Evolutionary conservation across 2,329 filamentous ascomycete species (phyloP), one percentile per base, ranked within the genome.

Genomic region (Ophiostoma sp.): DNA sequence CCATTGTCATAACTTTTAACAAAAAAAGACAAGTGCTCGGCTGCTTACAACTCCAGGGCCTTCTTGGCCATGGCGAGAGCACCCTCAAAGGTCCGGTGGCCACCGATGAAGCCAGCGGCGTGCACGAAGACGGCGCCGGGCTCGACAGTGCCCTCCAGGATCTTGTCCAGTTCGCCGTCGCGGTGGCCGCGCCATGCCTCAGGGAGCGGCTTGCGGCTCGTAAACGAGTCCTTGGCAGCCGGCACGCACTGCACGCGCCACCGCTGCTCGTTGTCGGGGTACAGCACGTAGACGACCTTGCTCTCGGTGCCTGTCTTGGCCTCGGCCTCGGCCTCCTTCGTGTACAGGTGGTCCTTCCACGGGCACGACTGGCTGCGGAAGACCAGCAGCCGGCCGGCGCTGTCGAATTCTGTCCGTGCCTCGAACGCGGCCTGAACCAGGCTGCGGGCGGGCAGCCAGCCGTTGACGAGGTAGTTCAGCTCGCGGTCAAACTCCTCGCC

Each of bases 191-290:
- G 88, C 95, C 95, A 99, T 18, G 88, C 85, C 79, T 96, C 92
- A 4, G 94, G 94, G 73, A 99, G 82, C 60, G 93, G 89, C 81
- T 95, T 97, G 74, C 95, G 87, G 81, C 93, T 97, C 78, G 92
- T 85, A 76, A 99, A 99, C 70, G 92, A 95, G 76, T 91, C 89
- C 77, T 90, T 89, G 77, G 87, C 86, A 69, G 91, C 87, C 64
- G 92, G 91, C n/a, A 98, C 95, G 71, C 90, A 89, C 79, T 97
- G 93, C 70, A 99, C 90, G 69, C 95, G 87, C 95, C 95, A 98
- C 80, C 95, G 96, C 75, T 89, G 84, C 72, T 86, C 89, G 63
- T 88, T 85, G 62, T 85, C 83, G 41, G 88, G 85, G 75, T 86
- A 91, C 81, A 99, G 94, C 0, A 93, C 90, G 79, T 98, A 98